A percentile compares a stretch with the other conserved stretches of the same genome.
Evolutionary conservation across 2,329 filamentous ascomycete species (phyloP).

Genomic region (Byssoonygena ceratinophila): DNA sequence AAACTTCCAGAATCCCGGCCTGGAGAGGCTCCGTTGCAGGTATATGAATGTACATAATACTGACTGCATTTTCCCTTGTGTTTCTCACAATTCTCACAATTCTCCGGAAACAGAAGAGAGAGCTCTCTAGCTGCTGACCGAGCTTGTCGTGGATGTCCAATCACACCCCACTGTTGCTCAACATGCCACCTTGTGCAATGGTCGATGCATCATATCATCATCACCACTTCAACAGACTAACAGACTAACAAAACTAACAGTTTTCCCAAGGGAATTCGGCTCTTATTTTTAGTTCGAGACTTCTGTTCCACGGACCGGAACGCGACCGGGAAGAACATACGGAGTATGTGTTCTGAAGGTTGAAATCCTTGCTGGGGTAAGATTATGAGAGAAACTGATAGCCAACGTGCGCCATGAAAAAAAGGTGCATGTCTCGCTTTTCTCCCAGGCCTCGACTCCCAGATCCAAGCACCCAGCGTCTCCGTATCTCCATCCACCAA

Average conservation of each 20-base stretch:
- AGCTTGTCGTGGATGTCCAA: neutral
- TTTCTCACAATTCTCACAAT: too few relatives aligned
- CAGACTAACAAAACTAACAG: too few relatives aligned
- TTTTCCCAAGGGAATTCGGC: too few relatives aligned
- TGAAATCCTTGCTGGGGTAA: too few relatives aligned
- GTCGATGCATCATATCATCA: too few relatives aligned
- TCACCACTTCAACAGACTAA: too few relatives aligned
- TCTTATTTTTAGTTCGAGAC: neutral
- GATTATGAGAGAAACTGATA: neutral
- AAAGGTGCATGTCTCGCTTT: constrained; percentile 2
- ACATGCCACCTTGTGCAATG: neutral
- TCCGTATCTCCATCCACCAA: neutral
- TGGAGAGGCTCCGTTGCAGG: too few relatives aligned
- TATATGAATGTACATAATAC: too few relatives aligned
- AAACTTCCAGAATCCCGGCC: neutral
- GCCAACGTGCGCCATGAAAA: constrained; percentile 4
- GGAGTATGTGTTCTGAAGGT: too few relatives aligned
- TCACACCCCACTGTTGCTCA: neutral
- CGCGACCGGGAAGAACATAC: too few relatives aligned
- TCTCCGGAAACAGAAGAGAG: too few relatives aligned
- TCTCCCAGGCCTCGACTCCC: neutral
- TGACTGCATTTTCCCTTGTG: too few relatives aligned
- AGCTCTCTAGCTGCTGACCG: neutral
- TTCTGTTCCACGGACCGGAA: neutral
- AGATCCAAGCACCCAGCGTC: neutral